Evolutionary conservation across 192 early-diverging fungal species (phyloP).

Genomic region (Podila horticola): DNA sequence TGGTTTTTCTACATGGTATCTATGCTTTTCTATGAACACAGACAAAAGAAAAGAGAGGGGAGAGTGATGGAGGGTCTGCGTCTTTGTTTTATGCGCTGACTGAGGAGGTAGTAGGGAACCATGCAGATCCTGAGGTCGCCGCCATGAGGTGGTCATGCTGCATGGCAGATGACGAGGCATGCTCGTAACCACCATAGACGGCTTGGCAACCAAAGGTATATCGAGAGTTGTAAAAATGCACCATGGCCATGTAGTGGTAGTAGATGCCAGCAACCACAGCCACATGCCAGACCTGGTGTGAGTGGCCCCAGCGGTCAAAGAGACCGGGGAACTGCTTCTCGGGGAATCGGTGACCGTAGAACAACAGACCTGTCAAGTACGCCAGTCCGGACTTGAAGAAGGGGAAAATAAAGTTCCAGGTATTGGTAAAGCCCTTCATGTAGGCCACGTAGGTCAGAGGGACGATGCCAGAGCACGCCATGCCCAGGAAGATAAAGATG

Average conservation of each 20-base stretch:
- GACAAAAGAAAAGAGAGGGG: too few species aligned
- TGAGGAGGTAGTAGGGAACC: slow-evolving; percentile 15
- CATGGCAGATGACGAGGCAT: slow-evolving; percentile 5
- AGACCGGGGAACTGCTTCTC: slow-evolving; percentile 69
- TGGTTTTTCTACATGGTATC: too few species aligned
- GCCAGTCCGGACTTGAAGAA: slow-evolving; percentile 61
- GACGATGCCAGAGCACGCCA: slow-evolving; percentile 60
- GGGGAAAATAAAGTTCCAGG: slow-evolving; percentile 58
- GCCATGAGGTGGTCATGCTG: slow-evolving; percentile 3
- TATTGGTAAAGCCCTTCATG: slow-evolving; percentile 53
- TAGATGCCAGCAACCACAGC: slow-evolving; percentile 71
- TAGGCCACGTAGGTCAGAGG: slow-evolving; percentile 61
- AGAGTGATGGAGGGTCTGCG: not conserved
- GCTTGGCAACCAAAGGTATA: slow-evolving; percentile 59
- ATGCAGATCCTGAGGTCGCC: slow-evolving; percentile 6
- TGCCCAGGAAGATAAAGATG: slow-evolving; percentile 62
- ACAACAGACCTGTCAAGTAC: slow-evolving; percentile 66
- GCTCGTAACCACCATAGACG: slow-evolving; percentile 47
- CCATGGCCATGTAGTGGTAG: slow-evolving; percentile 67
- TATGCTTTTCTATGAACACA: too few species aligned
- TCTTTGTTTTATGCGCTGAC: slow-evolving; percentile 28
- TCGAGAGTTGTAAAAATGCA: slow-evolving; percentile 62
- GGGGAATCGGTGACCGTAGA: slow-evolving; percentile 71
- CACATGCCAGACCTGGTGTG: slow-evolving; percentile 73
- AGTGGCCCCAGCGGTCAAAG: slow-evolving; percentile 68